Conservation (phyloP, 371 early-diverging fungal species). For the Synchytrium microbalum region DNA sequence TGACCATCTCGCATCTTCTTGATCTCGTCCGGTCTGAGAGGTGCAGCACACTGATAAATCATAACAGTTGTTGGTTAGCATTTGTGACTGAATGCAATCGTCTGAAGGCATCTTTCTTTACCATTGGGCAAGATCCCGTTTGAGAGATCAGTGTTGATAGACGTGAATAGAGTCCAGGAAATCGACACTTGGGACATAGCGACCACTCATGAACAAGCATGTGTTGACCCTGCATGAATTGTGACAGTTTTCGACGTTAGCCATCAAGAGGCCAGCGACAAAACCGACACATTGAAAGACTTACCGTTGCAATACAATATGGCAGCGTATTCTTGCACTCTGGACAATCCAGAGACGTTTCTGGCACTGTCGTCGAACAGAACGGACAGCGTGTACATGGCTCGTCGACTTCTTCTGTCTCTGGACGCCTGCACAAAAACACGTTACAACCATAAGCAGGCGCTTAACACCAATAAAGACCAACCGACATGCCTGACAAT, state of each 20-base stretch:
- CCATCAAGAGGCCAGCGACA: neutral
- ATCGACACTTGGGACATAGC: conserved; percentile 37
- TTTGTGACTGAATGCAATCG: no score
- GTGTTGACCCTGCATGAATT: conserved; percentile 34
- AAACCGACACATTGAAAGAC: neutral
- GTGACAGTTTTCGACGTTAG: no score
- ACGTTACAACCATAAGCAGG: neutral
- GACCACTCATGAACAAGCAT: conserved; percentile 41
- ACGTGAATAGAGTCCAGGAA: conserved; percentile 32
- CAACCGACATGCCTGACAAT: conserved; percentile 33
- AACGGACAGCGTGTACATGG: conserved; percentile 37
- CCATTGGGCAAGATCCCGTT: neutral
- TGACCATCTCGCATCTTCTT: neutral
- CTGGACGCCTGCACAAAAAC: conserved; percentile 28
- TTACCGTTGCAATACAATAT: conserved; percentile 47
- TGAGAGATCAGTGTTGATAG: neutral
- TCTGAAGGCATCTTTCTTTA: no score
- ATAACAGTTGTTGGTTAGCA: neutral
- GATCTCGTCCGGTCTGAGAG: neutral
- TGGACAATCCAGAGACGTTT: conserved; percentile 37
- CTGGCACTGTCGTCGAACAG: conserved; percentile 28
- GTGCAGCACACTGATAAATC: neutral
- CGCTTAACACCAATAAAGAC: neutral
- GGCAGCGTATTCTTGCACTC: conserved; percentile 45
- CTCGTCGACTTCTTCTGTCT: conserved; percentile 34